phyloP scores from a whole-genome alignment of 208 protist species.

The Acanthamoeba lenticulata region DNA sequence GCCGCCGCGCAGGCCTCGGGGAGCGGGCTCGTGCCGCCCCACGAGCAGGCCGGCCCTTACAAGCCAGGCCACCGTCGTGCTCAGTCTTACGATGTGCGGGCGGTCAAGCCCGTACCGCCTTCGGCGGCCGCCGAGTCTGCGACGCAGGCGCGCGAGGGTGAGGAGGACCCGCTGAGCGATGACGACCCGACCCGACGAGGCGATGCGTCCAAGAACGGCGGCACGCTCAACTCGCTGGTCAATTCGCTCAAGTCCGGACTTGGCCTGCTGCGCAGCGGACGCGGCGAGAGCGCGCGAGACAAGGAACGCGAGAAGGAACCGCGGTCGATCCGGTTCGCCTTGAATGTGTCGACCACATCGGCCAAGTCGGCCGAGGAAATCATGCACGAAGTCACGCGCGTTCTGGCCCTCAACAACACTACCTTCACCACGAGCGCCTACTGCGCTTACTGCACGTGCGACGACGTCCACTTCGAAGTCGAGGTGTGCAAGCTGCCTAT shows the following conservation, averaged over 20 bases:
- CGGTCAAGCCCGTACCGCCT: neutral
- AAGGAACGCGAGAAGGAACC: conserved; percentile 52
- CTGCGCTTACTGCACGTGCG: conserved; percentile 66
- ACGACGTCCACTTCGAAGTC: conserved; percentile 69
- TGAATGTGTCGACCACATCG: conserved; percentile 82
- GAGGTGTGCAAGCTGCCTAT: conserved; percentile 82
- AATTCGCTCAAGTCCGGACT: neutral
- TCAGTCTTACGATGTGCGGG: neutral
- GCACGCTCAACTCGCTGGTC: conserved; percentile 22
- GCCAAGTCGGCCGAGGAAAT: conserved; percentile 72
- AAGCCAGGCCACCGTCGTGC: conserved; percentile 21
- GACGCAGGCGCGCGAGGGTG: neutral
- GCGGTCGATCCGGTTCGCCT: conserved; percentile 76
- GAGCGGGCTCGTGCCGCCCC: neutral
- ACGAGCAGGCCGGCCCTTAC: neutral
- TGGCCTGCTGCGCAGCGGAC: neutral
- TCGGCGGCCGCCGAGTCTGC: neutral
- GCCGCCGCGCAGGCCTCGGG: neutral
- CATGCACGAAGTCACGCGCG: conserved; percentile 73
- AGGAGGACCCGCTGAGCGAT: conserved; percentile 19
- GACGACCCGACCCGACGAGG: neutral
- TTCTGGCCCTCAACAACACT: conserved; percentile 53
- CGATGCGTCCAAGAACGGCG: neutral
- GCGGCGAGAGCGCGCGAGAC: neutral
- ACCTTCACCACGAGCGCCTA: conserved; percentile 61